Base-by-base conservation (phyloP, 140 eudicot genomes). In the Senecio squalidus region DNA sequence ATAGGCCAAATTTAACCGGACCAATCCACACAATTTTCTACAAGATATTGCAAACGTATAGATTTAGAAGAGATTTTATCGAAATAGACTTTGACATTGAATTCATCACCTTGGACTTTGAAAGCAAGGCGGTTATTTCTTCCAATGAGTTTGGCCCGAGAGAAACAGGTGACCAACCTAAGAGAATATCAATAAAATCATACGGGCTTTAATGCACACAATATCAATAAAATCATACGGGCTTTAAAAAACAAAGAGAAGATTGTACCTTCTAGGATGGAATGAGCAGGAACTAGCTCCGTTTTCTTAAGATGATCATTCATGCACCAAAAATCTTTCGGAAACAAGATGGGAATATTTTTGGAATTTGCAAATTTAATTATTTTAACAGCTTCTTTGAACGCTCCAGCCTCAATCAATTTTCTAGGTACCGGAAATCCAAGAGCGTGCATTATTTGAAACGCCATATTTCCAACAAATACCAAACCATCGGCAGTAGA, bases 1-100 rank as follows among this genome's bases (percentile, higher is more conserved):
- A 64, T 6, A 70, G 62, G 45, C 68, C 73, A 66, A 85, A 85
- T 66, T 78, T 86, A 65, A 85, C 72, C 1, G 94, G 83, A 70
- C 94, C 95, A 21, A 80, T 80, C 95, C 95, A 89, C 68, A 80
- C 38, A 60, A 89, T 60, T 78, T 89, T 82, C 97, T 89, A 85
- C 69, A 73, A 70, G 4, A 54, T 14, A 53, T 57, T 29, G 39
- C 36, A 56, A 54, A 17, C 26, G 20, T 20, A 48, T 6, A 25
- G 14, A 38, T 58, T 82, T 27, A 52, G 31, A 58, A 45, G 25
- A 36, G 38, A 39, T 20, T 31, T n/a, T 47, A 62, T 55, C 31
- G 20, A 55, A 63, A 55, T 39, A 16, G 26, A 58, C 18, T 25
- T 64, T 15, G 25, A 30, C 51, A 9, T 45, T 6, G 5, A 29